These are phyloP conservation scores for Erodium moschatum DNA, from an alignment of 441 rosid species.

Conservation along the genomic window DNA sequence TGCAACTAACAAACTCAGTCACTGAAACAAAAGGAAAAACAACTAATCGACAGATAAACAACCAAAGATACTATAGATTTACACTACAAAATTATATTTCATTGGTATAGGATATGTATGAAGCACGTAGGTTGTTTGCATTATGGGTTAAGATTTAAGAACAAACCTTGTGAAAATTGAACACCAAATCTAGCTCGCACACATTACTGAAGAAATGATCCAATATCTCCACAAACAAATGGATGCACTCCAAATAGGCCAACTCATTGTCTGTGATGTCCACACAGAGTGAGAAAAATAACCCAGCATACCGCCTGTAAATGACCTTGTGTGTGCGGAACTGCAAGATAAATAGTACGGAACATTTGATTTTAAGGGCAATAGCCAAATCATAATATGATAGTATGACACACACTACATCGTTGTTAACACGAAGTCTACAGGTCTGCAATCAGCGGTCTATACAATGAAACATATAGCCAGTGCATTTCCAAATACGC, in stretches of 20 bases:
- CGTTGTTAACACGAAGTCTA: background rate
- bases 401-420: background rate
- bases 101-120: background rate
- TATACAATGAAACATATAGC: background rate
- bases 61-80: background rate
- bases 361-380: background rate
- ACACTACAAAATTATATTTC: background rate
- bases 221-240: conserved; percentile 88
- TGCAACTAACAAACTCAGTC: background rate
- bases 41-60: background rate
- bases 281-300: conserved; percentile 84
- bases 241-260: conserved; percentile 90
- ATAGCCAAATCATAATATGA: background rate
- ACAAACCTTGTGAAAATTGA: conserved; percentile 88
- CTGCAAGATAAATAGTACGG: conserved; percentile 32
- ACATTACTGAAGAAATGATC: conserved; percentile 99
- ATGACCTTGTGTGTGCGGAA: conserved; percentile 92
- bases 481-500: background rate
- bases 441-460: background rate
- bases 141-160: background rate
- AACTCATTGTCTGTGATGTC: conserved; percentile 91
- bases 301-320: conserved; percentile 89
- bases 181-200: conserved; percentile 94
- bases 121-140: background rate
- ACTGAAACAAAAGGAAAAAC: background rate